These are phyloP conservation scores for Aristolochia californica DNA, from an alignment of 164 flowering plant genomes.

Conservation along the genomic window DNA sequence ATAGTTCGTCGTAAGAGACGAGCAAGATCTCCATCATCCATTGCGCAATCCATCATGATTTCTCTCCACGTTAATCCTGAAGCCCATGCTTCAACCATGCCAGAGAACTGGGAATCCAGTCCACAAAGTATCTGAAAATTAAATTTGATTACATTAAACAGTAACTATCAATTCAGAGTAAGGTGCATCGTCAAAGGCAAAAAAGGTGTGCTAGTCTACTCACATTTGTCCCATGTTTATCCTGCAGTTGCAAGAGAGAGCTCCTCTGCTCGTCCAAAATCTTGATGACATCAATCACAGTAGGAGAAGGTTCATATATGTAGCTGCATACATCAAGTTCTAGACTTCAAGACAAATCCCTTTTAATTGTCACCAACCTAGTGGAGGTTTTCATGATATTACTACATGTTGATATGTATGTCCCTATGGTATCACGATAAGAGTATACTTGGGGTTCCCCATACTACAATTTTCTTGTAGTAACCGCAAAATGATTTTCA, in stretches of 20 bases:
- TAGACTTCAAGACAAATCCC: background rate
- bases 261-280: constrained; percentile 60
- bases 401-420: no score
- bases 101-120: constrained; percentile 79
- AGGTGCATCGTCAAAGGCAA: background rate
- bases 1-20: constrained; percentile 79
- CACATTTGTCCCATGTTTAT: constrained; percentile 68
- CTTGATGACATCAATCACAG: constrained; percentile 37
- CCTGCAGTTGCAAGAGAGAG: constrained; percentile 57
- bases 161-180: background rate
- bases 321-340: constrained; percentile 32
- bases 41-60: constrained; percentile 95
- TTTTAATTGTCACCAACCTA: no score
- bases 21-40: constrained; percentile 97
- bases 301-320: constrained; percentile 68
- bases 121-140: constrained; percentile 50
- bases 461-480: no score
- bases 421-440: no score
- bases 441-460: no score
- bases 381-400: no score
- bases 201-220: constrained; percentile 8
- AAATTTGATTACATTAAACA: background rate
- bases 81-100: constrained; percentile 99
- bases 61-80: constrained; percentile 92
- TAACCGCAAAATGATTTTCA: no score